Percentiles rank a stretch among this genome's conserved stretches.
Evolutionary conservation across 73 alveolate genomes (phyloP).

Genomic region (Tetrahymena elliotti): DNA sequence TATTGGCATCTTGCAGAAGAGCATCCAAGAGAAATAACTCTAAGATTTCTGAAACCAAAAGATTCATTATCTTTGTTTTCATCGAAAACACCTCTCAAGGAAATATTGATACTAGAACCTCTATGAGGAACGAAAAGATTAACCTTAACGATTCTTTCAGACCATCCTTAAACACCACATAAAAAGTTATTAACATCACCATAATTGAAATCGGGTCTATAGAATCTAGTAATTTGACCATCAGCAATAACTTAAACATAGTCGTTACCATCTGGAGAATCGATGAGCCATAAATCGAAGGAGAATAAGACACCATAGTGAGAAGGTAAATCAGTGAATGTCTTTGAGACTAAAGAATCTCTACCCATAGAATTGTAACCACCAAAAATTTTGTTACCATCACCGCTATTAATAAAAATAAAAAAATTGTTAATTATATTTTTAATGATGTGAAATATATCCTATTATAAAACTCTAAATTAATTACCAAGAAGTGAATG

Average conservation of each 20-base stretch:
- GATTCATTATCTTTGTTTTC: background rate
- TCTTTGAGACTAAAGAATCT: background rate
- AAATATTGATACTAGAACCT: background rate
- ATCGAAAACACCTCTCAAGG: background rate
- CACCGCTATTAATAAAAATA: background rate
- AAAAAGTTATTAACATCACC: background rate
- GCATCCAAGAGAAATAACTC: background rate
- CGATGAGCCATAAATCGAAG: background rate
- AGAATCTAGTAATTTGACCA: background rate
- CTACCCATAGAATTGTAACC: background rate
- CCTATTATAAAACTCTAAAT: too few relatives aligned
- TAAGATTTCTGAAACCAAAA: background rate
- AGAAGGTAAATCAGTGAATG: background rate
- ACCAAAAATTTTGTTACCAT: background rate
- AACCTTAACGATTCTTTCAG: background rate
- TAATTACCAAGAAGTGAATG: background rate
- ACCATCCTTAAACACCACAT: background rate
- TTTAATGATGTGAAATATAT: too few relatives aligned
- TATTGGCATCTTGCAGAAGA: background rate
- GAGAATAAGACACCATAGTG: background rate
- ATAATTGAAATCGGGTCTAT: background rate
- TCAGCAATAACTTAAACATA: background rate
- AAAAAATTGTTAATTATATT: too few relatives aligned
- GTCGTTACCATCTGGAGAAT: background rate
- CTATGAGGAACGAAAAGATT: background rate